A percentile compares a stretch with the other conserved stretches of the same genome.
These are phyloP conservation scores for Garcia nutans DNA, from an alignment of 345 rosid species.

Conservation along the genomic window DNA sequence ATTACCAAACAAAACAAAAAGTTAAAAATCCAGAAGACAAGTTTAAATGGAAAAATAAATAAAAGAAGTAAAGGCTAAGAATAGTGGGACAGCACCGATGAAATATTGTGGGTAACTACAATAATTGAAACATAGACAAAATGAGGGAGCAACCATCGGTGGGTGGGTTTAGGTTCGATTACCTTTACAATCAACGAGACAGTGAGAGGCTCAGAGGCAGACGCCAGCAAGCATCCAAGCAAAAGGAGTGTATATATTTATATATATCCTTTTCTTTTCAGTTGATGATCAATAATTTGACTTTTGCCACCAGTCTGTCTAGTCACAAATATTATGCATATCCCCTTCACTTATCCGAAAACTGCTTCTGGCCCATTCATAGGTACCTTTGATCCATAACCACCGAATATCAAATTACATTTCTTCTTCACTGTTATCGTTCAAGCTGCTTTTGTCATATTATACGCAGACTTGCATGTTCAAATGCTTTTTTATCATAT, in stretches of 20 bases:
- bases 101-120: not conserved
- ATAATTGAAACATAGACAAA: constrained; percentile 3
- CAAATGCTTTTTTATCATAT: not conserved
- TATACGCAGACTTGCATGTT: not conserved
- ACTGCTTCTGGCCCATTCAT: not conserved
- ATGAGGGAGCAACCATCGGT: not conserved
- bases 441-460: not conserved
- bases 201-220: not conserved
- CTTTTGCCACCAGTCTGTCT: not conserved
- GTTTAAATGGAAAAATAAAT: not conserved
- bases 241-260: not conserved
- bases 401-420: not conserved
- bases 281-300: constrained; percentile 3
- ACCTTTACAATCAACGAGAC: not conserved
- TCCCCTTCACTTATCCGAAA: constrained; percentile 2
- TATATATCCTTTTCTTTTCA: not conserved
- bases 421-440: not conserved
- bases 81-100: not conserved
- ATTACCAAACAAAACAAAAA: not conserved
- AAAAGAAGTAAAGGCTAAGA: not conserved
- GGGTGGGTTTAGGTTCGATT: not conserved
- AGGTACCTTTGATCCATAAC: not conserved
- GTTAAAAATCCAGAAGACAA: not conserved
- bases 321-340: not conserved
- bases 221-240: not conserved